These are phyloP conservation scores for Ceratocystis smalleyi DNA, from an alignment of 2,329 filamentous ascomycete genomes.

Conservation along the genomic window DNA sequence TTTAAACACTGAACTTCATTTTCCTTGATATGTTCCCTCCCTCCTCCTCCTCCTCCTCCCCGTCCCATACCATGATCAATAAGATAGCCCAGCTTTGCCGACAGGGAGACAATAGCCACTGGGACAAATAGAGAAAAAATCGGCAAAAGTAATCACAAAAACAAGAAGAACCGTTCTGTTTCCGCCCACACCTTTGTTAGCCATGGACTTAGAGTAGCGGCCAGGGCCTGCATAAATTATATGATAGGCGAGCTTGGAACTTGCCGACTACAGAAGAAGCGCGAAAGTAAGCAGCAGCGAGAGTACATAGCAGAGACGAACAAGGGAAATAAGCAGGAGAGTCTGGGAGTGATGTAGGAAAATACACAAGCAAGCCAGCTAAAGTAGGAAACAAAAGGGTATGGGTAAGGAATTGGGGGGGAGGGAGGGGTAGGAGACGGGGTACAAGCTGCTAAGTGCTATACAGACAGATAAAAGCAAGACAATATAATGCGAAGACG, in stretches of 20 bases:
- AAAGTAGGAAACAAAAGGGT: background rate
- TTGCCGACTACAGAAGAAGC: background rate
- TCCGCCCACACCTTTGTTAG: background rate
- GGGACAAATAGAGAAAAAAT: background rate
- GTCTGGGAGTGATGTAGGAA: background rate
- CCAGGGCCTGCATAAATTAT: background rate
- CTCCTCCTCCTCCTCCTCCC: background rate
- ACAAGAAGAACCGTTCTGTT: background rate
- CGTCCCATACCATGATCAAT: constrained; percentile 1
- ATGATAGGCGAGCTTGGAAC: background rate
- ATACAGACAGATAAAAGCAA: background rate
- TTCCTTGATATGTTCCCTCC: background rate
- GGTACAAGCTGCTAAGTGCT: background rate
- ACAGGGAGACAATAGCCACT: background rate
- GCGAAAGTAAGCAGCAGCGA: background rate
- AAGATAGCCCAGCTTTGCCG: background rate
- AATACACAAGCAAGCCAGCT: background rate
- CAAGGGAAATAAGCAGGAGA: background rate
- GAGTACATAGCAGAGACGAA: background rate
- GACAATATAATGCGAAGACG: background rate
- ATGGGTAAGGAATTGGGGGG: background rate
- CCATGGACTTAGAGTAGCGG: background rate
- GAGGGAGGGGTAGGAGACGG: background rate
- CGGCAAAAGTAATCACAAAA: background rate
- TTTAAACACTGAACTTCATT: too few relatives aligned